Conservation (phyloP, 2,329 filamentous ascomycete species). For the Hypoxylon sp. region DNA sequence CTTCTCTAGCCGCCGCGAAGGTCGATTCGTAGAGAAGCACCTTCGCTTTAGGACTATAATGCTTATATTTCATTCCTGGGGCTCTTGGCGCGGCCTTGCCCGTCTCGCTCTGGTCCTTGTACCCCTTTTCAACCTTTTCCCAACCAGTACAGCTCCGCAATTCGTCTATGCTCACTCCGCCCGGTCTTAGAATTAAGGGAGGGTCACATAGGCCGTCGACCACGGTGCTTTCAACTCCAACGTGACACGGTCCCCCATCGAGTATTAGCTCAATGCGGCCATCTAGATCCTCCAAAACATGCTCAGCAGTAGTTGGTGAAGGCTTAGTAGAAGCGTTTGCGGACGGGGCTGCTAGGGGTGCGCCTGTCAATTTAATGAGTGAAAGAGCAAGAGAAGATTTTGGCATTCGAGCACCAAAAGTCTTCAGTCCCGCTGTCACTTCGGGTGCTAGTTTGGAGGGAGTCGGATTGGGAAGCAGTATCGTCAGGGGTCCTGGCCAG, state of each 20-base stretch:
- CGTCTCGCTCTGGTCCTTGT: constrained; percentile 80
- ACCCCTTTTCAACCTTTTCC: constrained; percentile 82
- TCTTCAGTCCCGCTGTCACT: constrained; percentile 87
- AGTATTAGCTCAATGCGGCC: constrained; percentile 89
- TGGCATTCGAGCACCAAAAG: constrained; percentile 93
- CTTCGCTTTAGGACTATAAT: constrained; percentile 92
- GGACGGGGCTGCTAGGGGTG: constrained; percentile 90
- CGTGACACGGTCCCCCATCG: constrained; percentile 87
- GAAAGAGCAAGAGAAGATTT: constrained; percentile 86
- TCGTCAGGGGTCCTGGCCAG: constrained; percentile 95
- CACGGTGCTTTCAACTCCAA: constrained; percentile 97
- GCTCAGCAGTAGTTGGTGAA: constrained; percentile 89
- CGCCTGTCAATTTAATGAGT: constrained; percentile 83
- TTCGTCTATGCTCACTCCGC: constrained; percentile 87
- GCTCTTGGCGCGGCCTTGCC: constrained; percentile 80
- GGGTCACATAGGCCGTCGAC: constrained; percentile 89
- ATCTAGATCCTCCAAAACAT: constrained; percentile 87
- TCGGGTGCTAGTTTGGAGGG: constrained; percentile 84
- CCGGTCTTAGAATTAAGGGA: constrained; percentile 86
- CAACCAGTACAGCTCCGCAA: constrained; percentile 82
- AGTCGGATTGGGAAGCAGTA: constrained; percentile 84
- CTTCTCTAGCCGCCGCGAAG: constrained; percentile 55
- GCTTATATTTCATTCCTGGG: constrained; percentile 99
- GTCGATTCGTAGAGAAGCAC: constrained; percentile 84
- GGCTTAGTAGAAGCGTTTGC: constrained; percentile 96